Conservation (phyloP, 768 basidiomycete genomes). For the Termitomyces sp. region DNA sequence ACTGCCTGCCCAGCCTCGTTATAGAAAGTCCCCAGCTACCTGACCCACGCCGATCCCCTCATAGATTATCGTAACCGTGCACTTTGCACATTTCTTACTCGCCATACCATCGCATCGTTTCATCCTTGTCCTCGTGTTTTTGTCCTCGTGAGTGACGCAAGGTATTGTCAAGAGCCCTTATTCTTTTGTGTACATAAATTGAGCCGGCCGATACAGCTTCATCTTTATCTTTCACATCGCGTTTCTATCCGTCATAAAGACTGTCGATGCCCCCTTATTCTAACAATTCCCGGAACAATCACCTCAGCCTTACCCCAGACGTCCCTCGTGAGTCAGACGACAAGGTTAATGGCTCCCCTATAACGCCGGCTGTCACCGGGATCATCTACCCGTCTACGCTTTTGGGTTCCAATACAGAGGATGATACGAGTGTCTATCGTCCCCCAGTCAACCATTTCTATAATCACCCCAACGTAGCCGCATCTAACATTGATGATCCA, state of each 20-base stretch:
- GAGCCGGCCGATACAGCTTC: constrained; percentile 4
- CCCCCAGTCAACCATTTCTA: constrained; percentile 22
- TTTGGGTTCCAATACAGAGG: constrained; percentile 32
- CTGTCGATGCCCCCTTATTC: constrained; percentile 19
- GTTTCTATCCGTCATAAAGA: constrained; percentile 9
- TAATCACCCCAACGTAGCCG: constrained; percentile 33
- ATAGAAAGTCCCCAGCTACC: constrained; percentile 14
- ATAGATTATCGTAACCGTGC: constrained; percentile 18
- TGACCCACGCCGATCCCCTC: constrained; percentile 10
- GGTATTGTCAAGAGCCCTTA: constrained; percentile 14
- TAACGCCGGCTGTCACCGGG: constrained; percentile 43
- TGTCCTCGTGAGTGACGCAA: constrained; percentile 40
- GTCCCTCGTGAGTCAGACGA: constrained; percentile 12
- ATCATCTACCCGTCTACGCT: constrained; percentile 39
- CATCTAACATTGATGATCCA: constrained; percentile 37
- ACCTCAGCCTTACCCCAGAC: constrained; percentile 13
- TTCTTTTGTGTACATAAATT: constrained; percentile 9
- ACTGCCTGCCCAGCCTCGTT: constrained; percentile 11
- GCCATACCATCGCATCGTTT: constrained; percentile 27
- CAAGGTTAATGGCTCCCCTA: constrained; percentile 28
- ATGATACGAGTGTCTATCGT: constrained; percentile 25
- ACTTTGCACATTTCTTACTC: constrained; percentile 12
- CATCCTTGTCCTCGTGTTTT: constrained; percentile 18
- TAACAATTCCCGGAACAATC: constrained; percentile 23
- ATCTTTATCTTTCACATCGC: constrained; percentile 6